Evolutionary conservation across 2,329 filamentous ascomycete genomes (phyloP).

Genomic region (Didymella exigua): DNA sequence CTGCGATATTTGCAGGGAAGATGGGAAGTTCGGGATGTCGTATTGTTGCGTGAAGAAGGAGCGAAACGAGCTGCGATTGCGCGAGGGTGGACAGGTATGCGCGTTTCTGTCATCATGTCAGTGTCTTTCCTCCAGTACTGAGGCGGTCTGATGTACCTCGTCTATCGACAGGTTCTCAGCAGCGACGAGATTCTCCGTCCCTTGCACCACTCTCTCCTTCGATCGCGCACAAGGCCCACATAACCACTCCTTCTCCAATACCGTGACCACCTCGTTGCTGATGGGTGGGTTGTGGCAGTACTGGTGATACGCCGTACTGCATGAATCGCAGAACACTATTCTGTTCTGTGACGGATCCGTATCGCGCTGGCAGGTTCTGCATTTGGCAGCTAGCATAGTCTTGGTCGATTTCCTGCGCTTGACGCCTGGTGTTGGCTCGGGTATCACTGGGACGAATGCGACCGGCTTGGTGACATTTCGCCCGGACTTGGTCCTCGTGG

Average conservation of each 20-base stretch:
- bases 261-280: conserved; percentile 68
- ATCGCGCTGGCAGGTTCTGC: conserved; percentile 73
- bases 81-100: conserved; percentile 67
- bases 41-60: conserved; percentile 67
- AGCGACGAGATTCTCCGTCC: conserved; percentile 47
- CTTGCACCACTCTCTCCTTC: conserved; percentile 38
- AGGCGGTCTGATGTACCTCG: conserved; percentile 43
- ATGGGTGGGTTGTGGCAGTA: conserved; percentile 80
- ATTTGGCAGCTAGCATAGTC: conserved; percentile 61
- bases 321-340: conserved; percentile 86
- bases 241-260: conserved; percentile 73
- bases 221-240: conserved; percentile 64
- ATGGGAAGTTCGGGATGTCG: conserved; percentile 69
- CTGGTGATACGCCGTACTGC: conserved; percentile 80
- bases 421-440: conserved; percentile 54
- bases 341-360: conserved; percentile 75
- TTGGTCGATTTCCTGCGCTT: conserved; percentile 65
- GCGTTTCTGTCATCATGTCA: conserved; percentile 57
- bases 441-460: conserved; percentile 63
- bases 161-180: conserved; percentile 50
- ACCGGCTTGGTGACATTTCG: conserved; percentile 72
- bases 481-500: conserved; percentile 76
- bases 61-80: conserved; percentile 65
- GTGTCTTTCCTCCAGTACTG: background rate
- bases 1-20: conserved; percentile 56